Base-by-base conservation (phyloP, 2,329 filamentous ascomycete genomes). In the Penicillium sp. region DNA sequence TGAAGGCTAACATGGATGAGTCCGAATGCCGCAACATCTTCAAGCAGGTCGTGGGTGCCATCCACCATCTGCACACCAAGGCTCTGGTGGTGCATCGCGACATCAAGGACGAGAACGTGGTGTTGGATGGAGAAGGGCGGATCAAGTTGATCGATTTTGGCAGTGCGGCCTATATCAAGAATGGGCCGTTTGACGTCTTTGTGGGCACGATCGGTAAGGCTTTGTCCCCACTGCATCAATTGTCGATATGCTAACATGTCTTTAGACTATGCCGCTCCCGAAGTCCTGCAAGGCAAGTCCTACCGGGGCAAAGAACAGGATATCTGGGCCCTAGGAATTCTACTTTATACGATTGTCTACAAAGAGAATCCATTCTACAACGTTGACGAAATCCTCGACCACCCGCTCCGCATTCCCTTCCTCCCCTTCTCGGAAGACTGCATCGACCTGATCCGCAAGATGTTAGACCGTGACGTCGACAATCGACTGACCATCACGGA, bases 291-390 rank as follows among this genome's bases (percentile, higher is more conserved):
- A 47, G 93, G 93, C 39, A 86, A 85, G 59, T 86, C 90, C 13
- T 98, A 98, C 70, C 82, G 86, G 56, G 93, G 93, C 63, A 95
- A 94, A 70, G 91, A 95, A 68, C 93, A 98, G 74, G 93, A 98
- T 64, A 89, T 98, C 24, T 98, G 93, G 93, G 93, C 93, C 0
- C 78, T 98, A 13, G 93, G 93, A 20, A 97, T 98, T 62, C 79
- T 98, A 22, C 81, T 98, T 11, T 98, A 98, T 74, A 98, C 93
- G 23, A 96, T 98, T 63, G 86, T 97, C 63, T 98, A 98, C 78
- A 98, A 97, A 73, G 93, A 98, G 72, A 98, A 98, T 64, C 91
- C 93, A 0, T 98, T 96, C 69, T 97, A 97, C 77, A 94, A 87
- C 69, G 93, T 97, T 62, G 93, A 98, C 68, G 93, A 98, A 75